Evolutionary conservation across 768 basidiomycete species (phyloP), one percentile per base, ranked within the genome.

Genomic region (Crepidotus variabilis): DNA sequence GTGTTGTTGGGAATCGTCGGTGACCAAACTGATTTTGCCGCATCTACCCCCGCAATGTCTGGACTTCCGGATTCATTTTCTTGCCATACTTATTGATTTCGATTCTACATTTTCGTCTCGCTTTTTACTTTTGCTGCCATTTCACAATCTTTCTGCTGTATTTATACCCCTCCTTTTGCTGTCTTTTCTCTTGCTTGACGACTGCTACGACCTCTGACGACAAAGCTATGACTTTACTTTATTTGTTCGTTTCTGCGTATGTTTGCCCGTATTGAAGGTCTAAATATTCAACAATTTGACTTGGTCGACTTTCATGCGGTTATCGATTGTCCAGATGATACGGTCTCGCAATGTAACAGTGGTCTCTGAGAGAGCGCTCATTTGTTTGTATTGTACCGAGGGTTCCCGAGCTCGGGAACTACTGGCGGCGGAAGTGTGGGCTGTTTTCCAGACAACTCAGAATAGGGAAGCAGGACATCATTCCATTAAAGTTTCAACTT

Each of bases 1-100:
- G 47, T 21, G 14, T 49, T 28, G 16, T 50, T 45, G 49, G 55
- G 48, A 22, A 49, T 33, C 33, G 55, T 34, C 50, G 39, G 50
- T 45, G 22, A 49, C 21, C 8, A n/a, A 7, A 9, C 8, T 47
- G 9, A 13, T 21, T 23, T 49, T 49, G n/a, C n/a, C 21, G 3
- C 21, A 49, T 49, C 22, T 23, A 21, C 20, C 9, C 47, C 20
- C 47, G 9, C 9, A 47, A n/a, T 49, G 8, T 20, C 5, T 49
- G 4, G 5, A 49, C 21, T 20, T n/a, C 11, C 11, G 4, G 39
- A 14, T 11, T 43, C 3, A 43, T 11, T 20, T 28, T 28, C 28
- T 28, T 28, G 28, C 28, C 28, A 4, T 28, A 28, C 28, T 28
- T 28, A 28, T 28, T 28, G 28, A 28, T 28, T 28, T 28, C 28